These are phyloP conservation scores for Cajanus cajan DNA, from an alignment of 306 rosid species.

Conservation along the genomic window DNA sequence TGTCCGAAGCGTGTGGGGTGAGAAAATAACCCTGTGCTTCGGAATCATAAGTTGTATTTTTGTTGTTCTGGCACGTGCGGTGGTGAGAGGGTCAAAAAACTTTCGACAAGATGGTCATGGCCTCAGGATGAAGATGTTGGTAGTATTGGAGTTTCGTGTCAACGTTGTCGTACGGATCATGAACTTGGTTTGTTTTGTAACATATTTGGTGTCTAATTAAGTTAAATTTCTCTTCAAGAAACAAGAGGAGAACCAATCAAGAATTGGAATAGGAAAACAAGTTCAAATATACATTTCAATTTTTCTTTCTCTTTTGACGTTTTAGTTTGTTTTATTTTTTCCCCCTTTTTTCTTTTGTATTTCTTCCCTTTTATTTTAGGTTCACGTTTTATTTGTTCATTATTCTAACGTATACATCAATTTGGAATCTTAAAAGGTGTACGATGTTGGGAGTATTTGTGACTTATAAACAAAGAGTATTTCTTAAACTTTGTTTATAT, in stretches of 20 bases:
- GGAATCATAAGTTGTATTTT: not conserved
- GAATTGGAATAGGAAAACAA: not conserved
- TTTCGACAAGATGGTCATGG: not conserved
- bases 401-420: not conserved
- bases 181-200: slow-evolving; percentile 26
- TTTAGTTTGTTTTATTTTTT: not conserved
- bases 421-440: not conserved
- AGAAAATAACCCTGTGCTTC: slow-evolving; percentile 3
- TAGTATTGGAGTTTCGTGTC: not conserved
- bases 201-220: slow-evolving; percentile 4
- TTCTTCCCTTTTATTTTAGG: no score
- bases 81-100: not conserved
- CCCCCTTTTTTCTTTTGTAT: not conserved
- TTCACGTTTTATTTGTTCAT: not conserved
- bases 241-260: no score
- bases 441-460: no score
- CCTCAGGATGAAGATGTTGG: not conserved
- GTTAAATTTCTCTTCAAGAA: no score
- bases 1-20: slow-evolving; percentile 38
- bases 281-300: not conserved
- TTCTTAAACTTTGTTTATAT: no score
- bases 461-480: no score
- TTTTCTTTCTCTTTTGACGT: not conserved
- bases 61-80: not conserved
- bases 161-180: slow-evolving; percentile 24